Conservation (phyloP, 208 protist species). For the Acanthamoeba divionensis region DNA sequence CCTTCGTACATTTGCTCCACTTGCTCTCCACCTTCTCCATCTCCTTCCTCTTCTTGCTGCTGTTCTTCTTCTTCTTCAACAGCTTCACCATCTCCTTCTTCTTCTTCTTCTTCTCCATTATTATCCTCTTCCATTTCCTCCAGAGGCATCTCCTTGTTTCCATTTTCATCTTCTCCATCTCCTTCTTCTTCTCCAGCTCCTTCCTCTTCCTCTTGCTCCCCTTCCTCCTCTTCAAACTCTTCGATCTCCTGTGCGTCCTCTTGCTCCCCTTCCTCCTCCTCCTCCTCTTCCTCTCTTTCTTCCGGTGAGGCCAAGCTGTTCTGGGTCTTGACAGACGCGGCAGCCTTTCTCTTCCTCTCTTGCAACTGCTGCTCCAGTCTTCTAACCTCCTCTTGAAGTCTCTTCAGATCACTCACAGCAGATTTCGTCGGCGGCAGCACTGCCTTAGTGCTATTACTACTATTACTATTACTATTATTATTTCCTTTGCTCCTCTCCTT, state of each 20-base stretch:
- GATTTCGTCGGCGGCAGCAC: too few species aligned
- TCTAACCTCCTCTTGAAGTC: background rate
- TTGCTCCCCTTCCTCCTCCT: too few species aligned
- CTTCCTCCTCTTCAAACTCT: background rate
- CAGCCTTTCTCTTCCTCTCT: background rate
- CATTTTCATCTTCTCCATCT: too few species aligned
- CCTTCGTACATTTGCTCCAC: background rate
- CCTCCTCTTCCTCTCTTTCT: background rate
- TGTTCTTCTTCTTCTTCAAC: background rate
- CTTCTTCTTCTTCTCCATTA: background rate
- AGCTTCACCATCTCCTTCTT: background rate
- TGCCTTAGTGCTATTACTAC: background rate
- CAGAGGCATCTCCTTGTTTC: too few species aligned
- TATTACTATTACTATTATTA: background rate
- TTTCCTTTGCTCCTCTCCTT: background rate
- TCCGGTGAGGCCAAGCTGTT: background rate
- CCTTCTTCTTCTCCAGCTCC: too few species aligned
- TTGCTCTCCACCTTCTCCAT: background rate
- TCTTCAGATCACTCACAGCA: too few species aligned
- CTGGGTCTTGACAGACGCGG: background rate
- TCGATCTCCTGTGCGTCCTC: background rate
- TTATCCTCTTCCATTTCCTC: too few species aligned
- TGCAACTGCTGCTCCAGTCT: background rate
- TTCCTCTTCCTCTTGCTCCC: too few species aligned
- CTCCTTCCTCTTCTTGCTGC: background rate